phyloP scores from a whole-genome alignment of 768 basidiomycete species.

The Termitomyces titanicus region DNA sequence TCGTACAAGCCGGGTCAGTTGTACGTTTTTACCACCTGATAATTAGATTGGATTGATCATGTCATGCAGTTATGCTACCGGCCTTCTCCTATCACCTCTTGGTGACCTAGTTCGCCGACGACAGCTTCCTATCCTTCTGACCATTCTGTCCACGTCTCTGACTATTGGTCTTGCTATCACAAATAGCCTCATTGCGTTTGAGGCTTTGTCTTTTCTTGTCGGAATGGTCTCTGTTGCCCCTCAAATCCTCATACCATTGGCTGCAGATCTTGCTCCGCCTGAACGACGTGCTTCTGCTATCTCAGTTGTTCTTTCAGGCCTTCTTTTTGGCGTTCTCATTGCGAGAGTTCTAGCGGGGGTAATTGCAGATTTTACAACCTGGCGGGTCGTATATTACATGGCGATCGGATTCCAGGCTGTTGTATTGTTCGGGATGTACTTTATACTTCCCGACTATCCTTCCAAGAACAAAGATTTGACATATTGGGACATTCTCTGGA shows the following conservation, averaged over 20 bases:
- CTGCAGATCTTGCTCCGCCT: constrained; percentile 79
- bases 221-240: constrained; percentile 69
- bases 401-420: constrained; percentile 65
- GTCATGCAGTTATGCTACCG: constrained; percentile 57
- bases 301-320: constrained; percentile 64
- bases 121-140: constrained; percentile 65
- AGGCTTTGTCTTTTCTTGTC: constrained; percentile 67
- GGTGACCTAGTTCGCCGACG: constrained; percentile 84
- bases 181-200: constrained; percentile 52
- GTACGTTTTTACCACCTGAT: constrained; percentile 10
- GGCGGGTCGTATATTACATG: constrained; percentile 77
- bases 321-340: constrained; percentile 71
- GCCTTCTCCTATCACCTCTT: constrained; percentile 72
- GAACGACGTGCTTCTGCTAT: constrained; percentile 73
- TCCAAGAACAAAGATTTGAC: constrained; percentile 63
- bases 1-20: constrained; percentile 61
- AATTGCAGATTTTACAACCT: constrained; percentile 69
- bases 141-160: constrained; percentile 51
- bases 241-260: constrained; percentile 73
- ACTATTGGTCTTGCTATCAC: constrained; percentile 73
- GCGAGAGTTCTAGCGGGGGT: constrained; percentile 75
- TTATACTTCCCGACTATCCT: constrained; percentile 80
- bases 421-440: constrained; percentile 57
- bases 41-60: background rate
- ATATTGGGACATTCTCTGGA: constrained; percentile 66